Conservation (phyloP, 371 early-diverging fungal species). For the Apophysomyces variabilis region DNA sequence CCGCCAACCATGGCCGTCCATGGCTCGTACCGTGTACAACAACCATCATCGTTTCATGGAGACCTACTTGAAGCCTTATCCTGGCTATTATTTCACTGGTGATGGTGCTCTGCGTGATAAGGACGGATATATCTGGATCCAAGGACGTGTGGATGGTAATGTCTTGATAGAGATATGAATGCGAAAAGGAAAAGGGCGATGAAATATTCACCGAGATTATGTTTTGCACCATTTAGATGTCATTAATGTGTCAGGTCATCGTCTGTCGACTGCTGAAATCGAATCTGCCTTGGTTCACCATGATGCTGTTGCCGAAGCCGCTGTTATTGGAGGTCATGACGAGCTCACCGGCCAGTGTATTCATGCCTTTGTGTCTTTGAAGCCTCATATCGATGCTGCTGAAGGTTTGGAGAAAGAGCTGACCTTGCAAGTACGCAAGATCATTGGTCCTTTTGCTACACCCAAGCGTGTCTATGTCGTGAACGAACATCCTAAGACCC, state of each 20-base stretch:
- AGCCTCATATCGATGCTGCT: conserved; percentile 52
- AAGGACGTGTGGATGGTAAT: conserved; percentile 87
- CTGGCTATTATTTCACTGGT: conserved; percentile 88
- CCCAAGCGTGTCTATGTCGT: conserved; percentile 88
- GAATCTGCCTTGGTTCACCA: conserved; percentile 86
- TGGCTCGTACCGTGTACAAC: conserved; percentile 91
- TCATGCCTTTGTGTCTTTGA: conserved; percentile 75
- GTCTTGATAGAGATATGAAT: not conserved
- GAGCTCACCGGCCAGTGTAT: conserved; percentile 92
- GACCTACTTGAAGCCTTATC: conserved; percentile 88
- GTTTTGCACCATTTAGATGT: conserved; percentile 61
- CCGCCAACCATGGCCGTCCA: conserved; percentile 91
- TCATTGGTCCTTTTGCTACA: conserved; percentile 94
- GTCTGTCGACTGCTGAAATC: conserved; percentile 96
- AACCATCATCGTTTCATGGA: conserved; percentile 88
- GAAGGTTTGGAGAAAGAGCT: conserved; percentile 66
- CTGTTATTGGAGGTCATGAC: conserved; percentile 92
- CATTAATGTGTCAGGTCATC: conserved; percentile 98
- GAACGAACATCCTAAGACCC: conserved; percentile 95
- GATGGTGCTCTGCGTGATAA: conserved; percentile 88
- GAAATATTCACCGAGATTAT: not conserved
- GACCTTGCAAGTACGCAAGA: conserved; percentile 77
- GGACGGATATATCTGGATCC: conserved; percentile 94
- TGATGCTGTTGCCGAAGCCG: conserved; percentile 88
- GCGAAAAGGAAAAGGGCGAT: not conserved